Evolutionary conservation across 2,329 filamentous ascomycete genomes (phyloP).

Genomic region (Xylariaceae sp.): DNA sequence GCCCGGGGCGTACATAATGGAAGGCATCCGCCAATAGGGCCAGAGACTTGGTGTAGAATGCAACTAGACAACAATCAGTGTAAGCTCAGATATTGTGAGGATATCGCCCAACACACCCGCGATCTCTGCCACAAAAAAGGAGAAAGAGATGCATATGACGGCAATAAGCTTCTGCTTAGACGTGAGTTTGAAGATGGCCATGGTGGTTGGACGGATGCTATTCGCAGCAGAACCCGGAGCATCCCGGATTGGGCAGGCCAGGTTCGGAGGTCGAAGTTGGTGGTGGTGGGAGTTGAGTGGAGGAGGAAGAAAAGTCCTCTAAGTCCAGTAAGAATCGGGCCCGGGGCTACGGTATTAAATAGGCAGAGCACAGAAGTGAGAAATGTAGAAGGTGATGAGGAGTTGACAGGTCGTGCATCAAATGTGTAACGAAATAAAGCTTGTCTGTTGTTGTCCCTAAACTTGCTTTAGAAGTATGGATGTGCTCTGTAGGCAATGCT

Average conservation of each 20-base stretch:
- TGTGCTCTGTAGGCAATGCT: constrained; percentile 1
- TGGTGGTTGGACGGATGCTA: constrained; percentile 30
- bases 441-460: constrained; percentile 1
- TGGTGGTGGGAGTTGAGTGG: background rate
- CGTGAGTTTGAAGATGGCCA: constrained; percentile 44
- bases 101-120: constrained; percentile 44
- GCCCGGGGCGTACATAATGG: constrained; percentile 65
- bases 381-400: background rate
- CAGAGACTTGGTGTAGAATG: constrained; percentile 66
- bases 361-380: background rate
- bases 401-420: background rate
- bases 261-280: background rate
- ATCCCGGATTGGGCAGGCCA: constrained; percentile 4
- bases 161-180: constrained; percentile 54
- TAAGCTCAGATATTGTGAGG: background rate
- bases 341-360: background rate
- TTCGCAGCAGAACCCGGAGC: constrained; percentile 4
- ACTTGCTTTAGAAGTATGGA: background rate
- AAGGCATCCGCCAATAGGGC: constrained; percentile 79
- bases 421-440: background rate
- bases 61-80: constrained; percentile 31
- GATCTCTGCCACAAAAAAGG: constrained; percentile 60
- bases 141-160: constrained; percentile 56
- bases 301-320: no score
- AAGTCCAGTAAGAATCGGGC: background rate